Evolutionary conservation across 2,329 filamentous ascomycete genomes (phyloP).

Genomic region (Atkinsonella texensis): DNA sequence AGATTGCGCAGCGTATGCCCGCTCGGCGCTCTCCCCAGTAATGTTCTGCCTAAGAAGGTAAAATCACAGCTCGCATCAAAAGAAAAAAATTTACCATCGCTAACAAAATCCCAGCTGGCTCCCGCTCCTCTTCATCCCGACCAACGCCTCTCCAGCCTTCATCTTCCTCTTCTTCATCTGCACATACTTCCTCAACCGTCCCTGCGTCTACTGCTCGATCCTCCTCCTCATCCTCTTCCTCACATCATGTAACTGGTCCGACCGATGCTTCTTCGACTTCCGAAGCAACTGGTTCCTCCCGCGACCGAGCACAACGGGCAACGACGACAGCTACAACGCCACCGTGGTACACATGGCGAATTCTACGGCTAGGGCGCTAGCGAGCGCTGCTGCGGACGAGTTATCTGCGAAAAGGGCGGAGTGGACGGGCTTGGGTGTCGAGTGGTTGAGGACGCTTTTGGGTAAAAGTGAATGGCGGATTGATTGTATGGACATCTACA

Average conservation of each 20-base stretch:
- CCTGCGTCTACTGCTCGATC: constrained; percentile 95
- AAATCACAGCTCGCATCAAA: constrained; percentile 4
- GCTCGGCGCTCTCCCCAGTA: not conserved
- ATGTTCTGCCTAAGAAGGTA: constrained; percentile 56
- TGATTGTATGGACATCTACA: constrained; percentile 79
- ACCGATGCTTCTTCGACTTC: constrained; percentile 88
- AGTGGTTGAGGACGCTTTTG: constrained; percentile 74
- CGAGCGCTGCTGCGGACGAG: constrained; percentile 54
- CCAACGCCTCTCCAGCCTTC: constrained; percentile 74
- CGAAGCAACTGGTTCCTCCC: constrained; percentile 86
- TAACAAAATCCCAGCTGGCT: constrained; percentile 51
- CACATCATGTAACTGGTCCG: constrained; percentile 81
- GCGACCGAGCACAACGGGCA: constrained; percentile 31
- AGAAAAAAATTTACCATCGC: not conserved
- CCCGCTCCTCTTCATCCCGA: constrained; percentile 77
- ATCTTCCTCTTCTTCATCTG: constrained; percentile 83
- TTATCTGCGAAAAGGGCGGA: constrained; percentile 42
- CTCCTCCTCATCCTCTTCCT: constrained; percentile 91
- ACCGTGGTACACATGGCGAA: constrained; percentile 48
- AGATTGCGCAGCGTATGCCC: not conserved
- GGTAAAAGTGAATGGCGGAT: constrained; percentile 82
- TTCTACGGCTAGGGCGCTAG: constrained; percentile 56
- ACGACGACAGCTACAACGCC: constrained; percentile 29
- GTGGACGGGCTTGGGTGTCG: constrained; percentile 67
- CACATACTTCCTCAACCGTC: constrained; percentile 91